phyloP scores from a whole-genome alignment of 1,284 basidiomycete genomes.

The Cutaneotrichosporon mucoides region DNA sequence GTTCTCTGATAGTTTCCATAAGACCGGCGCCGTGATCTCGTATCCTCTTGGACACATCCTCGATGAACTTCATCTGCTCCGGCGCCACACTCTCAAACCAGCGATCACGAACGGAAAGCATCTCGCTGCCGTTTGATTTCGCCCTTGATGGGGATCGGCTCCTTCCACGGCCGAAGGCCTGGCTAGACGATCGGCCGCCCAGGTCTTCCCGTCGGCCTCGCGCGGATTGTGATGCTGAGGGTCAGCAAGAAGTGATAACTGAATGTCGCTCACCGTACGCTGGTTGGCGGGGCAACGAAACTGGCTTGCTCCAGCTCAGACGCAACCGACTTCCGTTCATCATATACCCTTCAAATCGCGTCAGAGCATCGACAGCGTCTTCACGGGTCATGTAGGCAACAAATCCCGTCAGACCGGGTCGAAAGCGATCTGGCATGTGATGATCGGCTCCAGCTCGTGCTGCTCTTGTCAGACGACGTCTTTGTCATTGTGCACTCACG shows the following conservation, averaged over 20 bases:
- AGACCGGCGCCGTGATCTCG: constrained; percentile 74
- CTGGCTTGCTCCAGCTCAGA: constrained; percentile 93
- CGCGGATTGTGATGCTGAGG: too few species aligned
- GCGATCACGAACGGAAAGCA: neutral
- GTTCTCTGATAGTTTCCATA: constrained; percentile 67
- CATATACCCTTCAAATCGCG: constrained; percentile 81
- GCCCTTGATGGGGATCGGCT: neutral
- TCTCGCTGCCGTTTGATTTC: too few species aligned
- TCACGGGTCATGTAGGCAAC: constrained; percentile 90
- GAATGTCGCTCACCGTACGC: constrained; percentile 61
- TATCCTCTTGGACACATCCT: constrained; percentile 77
- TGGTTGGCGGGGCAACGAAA: constrained; percentile 72
- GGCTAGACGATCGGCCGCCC: too few species aligned
- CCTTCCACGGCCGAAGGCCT: neutral
- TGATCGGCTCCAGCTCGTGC: neutral
- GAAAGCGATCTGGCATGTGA: constrained; percentile 51
- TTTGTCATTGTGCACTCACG: constrained; percentile 55
- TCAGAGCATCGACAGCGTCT: constrained; percentile 81
- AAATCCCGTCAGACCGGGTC: constrained; percentile 79
- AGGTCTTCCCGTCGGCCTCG: too few species aligned
- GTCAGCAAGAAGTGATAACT: too few species aligned
- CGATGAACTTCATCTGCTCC: constrained; percentile 74
- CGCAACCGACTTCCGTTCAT: constrained; percentile 83
- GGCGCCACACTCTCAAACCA: constrained; percentile 57
- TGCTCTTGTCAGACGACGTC: neutral